Evolutionary conservation across 148 eudicot species (phyloP), one percentile per base, ranked within the genome.

Genomic region (Fagopyrum homotropicum): DNA sequence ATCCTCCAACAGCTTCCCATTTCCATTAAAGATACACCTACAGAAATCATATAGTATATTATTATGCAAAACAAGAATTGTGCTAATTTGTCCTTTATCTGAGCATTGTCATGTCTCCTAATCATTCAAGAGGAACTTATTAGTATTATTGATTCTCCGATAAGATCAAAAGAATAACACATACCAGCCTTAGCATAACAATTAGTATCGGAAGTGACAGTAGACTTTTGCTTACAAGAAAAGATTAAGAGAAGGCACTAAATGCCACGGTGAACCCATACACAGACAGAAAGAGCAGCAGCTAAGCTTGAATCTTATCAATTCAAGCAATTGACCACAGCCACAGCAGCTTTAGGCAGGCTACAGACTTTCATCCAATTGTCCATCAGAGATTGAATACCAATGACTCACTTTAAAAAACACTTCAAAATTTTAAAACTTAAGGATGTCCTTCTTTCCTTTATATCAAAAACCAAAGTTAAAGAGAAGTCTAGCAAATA

Each of bases 11-110:
- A 82, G 78, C 86, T 93, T 93, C 52, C 97, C 94, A 74, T 93
- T 91, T 49, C 98, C 98, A 80, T 91, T 93, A 80, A 93, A 93
- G 55, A 91, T 85, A 77, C 98, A 96, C 84, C 98, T 96, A 79
- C 16, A 14, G 17, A 40, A 29, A 14, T 3, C 45, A 14, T 7
- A 66, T 66, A 12, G 47, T 35, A 40, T 12, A 4, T 43, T 43
- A 66, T 35, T 40, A 15, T 40, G 46, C 17, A 12, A 35, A 0
- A 12, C 19, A 14, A 66, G 17, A 43, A 12, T 11, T 5, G 19
- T 66, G 71, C 4, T 40, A 30, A 35, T 4, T 64, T 49, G 7
- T 64, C 17, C 45, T 40, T 35, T 64, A 16, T 4, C 44, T 11
- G 3, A 30, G 69, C 11, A 63, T 30, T 10, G 4, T 6, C 16